These are phyloP conservation scores for Pichia norvegensis DNA, from an alignment of 1,139 yeast species.

Conservation along the genomic window DNA sequence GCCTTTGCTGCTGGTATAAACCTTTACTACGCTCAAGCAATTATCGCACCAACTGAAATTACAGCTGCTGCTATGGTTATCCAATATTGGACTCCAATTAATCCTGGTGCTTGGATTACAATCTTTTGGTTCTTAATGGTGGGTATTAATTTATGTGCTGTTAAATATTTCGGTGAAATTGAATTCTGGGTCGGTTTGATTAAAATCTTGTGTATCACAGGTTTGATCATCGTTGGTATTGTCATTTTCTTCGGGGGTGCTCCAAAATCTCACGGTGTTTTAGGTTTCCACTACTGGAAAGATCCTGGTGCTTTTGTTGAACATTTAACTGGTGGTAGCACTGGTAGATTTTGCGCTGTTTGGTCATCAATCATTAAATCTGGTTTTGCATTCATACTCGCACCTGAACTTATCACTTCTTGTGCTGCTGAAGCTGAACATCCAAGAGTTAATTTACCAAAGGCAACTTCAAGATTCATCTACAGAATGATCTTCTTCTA, in stretches of 20 bases:
- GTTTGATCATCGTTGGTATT: slow-evolving; percentile 30
- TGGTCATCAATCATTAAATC: slow-evolving; percentile 59
- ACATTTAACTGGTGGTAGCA: slow-evolving; percentile 40
- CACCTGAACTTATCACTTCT: slow-evolving; percentile 46
- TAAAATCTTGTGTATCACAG: slow-evolving; percentile 30
- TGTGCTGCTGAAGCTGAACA: slow-evolving; percentile 46
- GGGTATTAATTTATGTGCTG: slow-evolving; percentile 37
- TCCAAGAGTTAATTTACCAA: slow-evolving; percentile 43
- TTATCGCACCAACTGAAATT: slow-evolving; percentile 42
- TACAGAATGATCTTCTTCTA: slow-evolving; percentile 33
- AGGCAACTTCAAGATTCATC: slow-evolving; percentile 32
- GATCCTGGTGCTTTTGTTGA: slow-evolving; percentile 31
- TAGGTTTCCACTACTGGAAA: slow-evolving; percentile 35
- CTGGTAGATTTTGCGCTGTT: slow-evolving; percentile 71
- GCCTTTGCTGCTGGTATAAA: slow-evolving; percentile 40
- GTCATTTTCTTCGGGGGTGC: slow-evolving; percentile 39
- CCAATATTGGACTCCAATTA: slow-evolving; percentile 40
- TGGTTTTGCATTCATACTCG: slow-evolving; percentile 65
- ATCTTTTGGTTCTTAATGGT: slow-evolving; percentile 34
- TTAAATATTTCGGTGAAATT: slow-evolving; percentile 41
- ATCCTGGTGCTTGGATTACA: slow-evolving; percentile 40
- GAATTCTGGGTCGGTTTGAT: slow-evolving; percentile 46
- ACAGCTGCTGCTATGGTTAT: slow-evolving; percentile 46
- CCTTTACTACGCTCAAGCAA: slow-evolving; percentile 41
- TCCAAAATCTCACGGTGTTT: slow-evolving; percentile 26